These are phyloP conservation scores for Rhodotorula sp. DNA, from an alignment of 1,284 basidiomycete genomes.

Conservation along the genomic window DNA sequence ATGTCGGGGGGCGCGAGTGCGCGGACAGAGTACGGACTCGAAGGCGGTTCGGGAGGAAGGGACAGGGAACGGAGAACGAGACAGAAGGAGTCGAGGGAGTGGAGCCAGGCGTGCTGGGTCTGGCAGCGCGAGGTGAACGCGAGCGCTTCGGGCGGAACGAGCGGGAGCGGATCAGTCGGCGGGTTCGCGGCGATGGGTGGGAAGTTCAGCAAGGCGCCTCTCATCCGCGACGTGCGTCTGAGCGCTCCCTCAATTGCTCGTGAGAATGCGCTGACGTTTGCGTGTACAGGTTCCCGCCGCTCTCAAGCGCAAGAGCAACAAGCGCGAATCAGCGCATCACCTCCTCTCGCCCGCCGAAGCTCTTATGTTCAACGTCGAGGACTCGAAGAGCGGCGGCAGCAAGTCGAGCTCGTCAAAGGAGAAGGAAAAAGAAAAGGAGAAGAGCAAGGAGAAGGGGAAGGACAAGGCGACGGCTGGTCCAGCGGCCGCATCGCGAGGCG, in stretches of 20 bases:
- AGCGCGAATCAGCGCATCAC: conserved; percentile 38
- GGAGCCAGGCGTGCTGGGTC: conserved; percentile 37
- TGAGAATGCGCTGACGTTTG: too few species aligned
- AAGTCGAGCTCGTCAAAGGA: conserved; percentile 8
- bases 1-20: background rate
- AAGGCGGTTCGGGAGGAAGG: too few species aligned
- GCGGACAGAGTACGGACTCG: conserved; percentile 1
- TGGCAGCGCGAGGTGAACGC: conserved; percentile 23
- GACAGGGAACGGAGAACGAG: conserved; percentile 1
- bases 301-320: conserved; percentile 35
- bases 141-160: background rate
- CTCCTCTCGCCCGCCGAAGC: conserved; percentile 37
- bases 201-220: conserved; percentile 31
- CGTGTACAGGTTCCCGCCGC: conserved; percentile 27
- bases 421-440: conserved; percentile 26
- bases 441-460: conserved; percentile 13
- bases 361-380: conserved; percentile 20
- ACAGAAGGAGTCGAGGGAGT: conserved; percentile 34
- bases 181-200: background rate
- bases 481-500: conserved; percentile 4
- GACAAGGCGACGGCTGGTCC: background rate
- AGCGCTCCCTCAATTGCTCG: too few species aligned
- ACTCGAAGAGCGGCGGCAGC: conserved; percentile 9
- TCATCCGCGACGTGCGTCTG: conserved; percentile 32
- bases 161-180: background rate